Conservation (phyloP, 441 rosid species). For the Manihot esculenta region DNA sequence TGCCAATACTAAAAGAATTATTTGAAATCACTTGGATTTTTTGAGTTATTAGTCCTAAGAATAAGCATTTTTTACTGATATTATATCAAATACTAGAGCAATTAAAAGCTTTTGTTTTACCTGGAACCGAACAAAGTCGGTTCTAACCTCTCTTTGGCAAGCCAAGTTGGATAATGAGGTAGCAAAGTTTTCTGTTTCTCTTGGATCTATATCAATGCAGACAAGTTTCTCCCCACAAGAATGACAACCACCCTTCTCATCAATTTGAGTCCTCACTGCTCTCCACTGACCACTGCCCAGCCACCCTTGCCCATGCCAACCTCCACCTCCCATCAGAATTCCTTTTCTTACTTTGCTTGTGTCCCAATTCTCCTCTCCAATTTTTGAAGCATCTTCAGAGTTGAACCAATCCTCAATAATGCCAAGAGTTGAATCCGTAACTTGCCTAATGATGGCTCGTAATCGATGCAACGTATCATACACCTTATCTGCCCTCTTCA, state of each 20-base stretch:
- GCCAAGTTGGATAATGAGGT: constrained; percentile 66
- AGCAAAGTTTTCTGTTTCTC: constrained; percentile 71
- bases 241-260: constrained; percentile 62
- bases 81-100: background rate
- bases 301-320: constrained; percentile 99
- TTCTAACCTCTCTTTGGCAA: constrained; percentile 56
- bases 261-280: constrained; percentile 60
- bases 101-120: constrained; percentile 29
- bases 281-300: constrained; percentile 79
- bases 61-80: background rate
- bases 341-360: constrained; percentile 50
- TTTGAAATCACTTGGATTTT: no score
- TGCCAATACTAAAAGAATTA: no score
- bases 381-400: constrained; percentile 53
- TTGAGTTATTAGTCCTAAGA: no score
- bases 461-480: constrained; percentile 73
- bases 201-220: constrained; percentile 89
- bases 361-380: constrained; percentile 68
- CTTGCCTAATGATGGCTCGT: constrained; percentile 74
- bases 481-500: constrained; percentile 53
- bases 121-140: constrained; percentile 64
- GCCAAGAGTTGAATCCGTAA: constrained; percentile 54
- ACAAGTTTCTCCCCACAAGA: constrained; percentile 83
- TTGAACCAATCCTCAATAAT: constrained; percentile 73
- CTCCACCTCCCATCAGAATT: constrained; percentile 80